Evolutionary conservation across 306 rosid species (phyloP).

Genomic region (Crotalaria pallida): DNA sequence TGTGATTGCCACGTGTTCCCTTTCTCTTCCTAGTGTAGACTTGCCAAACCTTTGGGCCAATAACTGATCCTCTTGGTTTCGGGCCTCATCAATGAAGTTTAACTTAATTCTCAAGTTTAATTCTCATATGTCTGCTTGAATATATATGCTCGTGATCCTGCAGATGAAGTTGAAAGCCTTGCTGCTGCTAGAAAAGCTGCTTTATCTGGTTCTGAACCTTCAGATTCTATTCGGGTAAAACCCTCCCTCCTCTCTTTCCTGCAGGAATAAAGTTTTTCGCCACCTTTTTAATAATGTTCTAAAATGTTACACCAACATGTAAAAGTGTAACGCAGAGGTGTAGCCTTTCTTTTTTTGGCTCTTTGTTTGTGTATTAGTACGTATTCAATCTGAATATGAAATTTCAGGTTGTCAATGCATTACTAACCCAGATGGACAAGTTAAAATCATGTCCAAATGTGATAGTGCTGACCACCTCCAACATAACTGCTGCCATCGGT

Average conservation of each 20-base stretch:
- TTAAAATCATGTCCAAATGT: constrained; percentile 84
- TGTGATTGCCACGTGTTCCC: no score
- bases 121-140: constrained; percentile 20
- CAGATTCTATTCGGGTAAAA: constrained; percentile 95
- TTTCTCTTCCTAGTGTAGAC: no score
- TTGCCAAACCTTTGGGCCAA: no score
- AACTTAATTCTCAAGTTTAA: constrained; percentile 18
- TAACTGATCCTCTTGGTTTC: no score
- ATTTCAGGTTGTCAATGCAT: constrained; percentile 93
- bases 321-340: not conserved
- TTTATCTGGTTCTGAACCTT: constrained; percentile 96
- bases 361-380: not conserved
- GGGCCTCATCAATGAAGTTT: no score
- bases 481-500: constrained; percentile 92
- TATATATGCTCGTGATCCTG: constrained; percentile 28
- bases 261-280: constrained; percentile 5
- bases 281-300: not conserved
- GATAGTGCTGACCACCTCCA: constrained; percentile 84
- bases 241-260: constrained; percentile 7
- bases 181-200: constrained; percentile 99
- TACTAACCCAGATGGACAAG: constrained; percentile 94
- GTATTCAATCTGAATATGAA: constrained; percentile 24
- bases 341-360: not conserved
- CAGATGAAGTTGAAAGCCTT: constrained; percentile 98
- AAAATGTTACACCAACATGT: not conserved